Base-by-base conservation (phyloP, 23 red algal genomes). In the Gracilaria caudata region DNA sequence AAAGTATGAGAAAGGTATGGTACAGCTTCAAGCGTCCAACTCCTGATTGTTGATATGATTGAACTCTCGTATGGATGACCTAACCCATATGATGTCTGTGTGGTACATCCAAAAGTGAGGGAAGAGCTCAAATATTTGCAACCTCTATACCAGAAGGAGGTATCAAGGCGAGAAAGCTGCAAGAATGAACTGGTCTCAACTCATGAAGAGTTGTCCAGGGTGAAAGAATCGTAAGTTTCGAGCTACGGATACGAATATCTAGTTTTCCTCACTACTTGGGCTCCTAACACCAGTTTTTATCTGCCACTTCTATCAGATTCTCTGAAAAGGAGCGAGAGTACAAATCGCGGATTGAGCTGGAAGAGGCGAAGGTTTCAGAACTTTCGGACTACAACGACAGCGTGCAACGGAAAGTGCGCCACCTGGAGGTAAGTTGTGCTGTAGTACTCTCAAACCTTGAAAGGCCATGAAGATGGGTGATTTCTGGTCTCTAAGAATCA, bases 51-150 rank as follows among this genome's bases (percentile, higher is more conserved):
- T 53, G 49, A 16, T n/a, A n/a, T n/a, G n/a, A n/a, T n/a, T n/a
- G n/a, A 17, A 53, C 49, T 53, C 8, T 1, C 1, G 5, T 17
- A 17, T 8, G 12, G 19, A 53, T 53, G 49, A 53, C 13, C 49
- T 53, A 16, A 53, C 49, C 19, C 49, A 9, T 1, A 53, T 16
- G 14, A 66, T 66, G 1, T 36, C 25, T 25, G 23, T 30, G 24
- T 29, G 26, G 57, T 8, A 17, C 57, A 1, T 30, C 11, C 23
- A 2, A 17, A 1, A 75, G 70, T 75, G 29, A 33, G 43, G 33
- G 70, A 75, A 75, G 70, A 75, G 40, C 24, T 75, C 3, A 25
- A 36, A 40, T 75, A 75, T 47, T 30, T 75, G 12, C 70, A 47
- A 49, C 26, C 40, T 47, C 1, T 30, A 8, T 75, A 75, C 49